These are phyloP conservation scores for Coniosporium tulheliwenetii DNA, from an alignment of 2,329 filamentous ascomycete species.

Conservation along the genomic window DNA sequence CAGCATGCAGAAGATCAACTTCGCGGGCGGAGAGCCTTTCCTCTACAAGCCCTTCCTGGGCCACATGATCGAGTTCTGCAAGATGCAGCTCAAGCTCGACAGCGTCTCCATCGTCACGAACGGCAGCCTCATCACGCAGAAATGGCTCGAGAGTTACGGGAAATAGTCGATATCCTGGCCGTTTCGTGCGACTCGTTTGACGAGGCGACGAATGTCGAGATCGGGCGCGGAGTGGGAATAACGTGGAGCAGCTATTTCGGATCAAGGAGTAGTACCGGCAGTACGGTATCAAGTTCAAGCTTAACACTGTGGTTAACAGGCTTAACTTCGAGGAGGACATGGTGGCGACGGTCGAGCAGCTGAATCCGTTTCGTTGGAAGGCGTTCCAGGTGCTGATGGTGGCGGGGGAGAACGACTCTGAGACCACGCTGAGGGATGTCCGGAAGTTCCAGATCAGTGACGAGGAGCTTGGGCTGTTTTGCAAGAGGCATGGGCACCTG, in stretches of 20 bases:
- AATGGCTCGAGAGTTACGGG: constrained; percentile 26
- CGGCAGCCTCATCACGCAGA: constrained; percentile 29
- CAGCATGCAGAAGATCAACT: constrained; percentile 40
- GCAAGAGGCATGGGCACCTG: constrained; percentile 25
- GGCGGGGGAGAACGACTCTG: constrained; percentile 35
- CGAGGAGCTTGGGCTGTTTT: constrained; percentile 31
- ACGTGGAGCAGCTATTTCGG: constrained; percentile 27
- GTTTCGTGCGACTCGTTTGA: constrained; percentile 40
- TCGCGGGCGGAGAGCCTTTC: constrained; percentile 40
- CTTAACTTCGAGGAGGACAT: constrained; percentile 33
- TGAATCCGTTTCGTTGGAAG: constrained; percentile 39
- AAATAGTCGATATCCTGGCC: constrained; percentile 38
- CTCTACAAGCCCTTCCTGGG: constrained; percentile 30
- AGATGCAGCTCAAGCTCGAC: constrained; percentile 32
- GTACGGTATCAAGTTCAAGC: constrained; percentile 37
- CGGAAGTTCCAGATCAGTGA: constrained; percentile 30
- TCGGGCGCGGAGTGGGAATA: constrained; percentile 36
- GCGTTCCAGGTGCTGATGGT: constrained; percentile 39
- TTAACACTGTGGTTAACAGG: constrained; percentile 38
- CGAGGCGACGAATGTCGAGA: constrained; percentile 31
- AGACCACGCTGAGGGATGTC: constrained; percentile 21
- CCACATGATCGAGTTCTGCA: constrained; percentile 30
- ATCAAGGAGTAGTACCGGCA: constrained; percentile 30
- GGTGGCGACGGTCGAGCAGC: constrained; percentile 14
- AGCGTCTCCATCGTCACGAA: constrained; percentile 39